A percentile compares a stretch with the other conserved stretches of the same genome.
phyloP scores from a whole-genome alignment of 176 grass and related monocot species.

The Oryza glaberrima region DNA sequence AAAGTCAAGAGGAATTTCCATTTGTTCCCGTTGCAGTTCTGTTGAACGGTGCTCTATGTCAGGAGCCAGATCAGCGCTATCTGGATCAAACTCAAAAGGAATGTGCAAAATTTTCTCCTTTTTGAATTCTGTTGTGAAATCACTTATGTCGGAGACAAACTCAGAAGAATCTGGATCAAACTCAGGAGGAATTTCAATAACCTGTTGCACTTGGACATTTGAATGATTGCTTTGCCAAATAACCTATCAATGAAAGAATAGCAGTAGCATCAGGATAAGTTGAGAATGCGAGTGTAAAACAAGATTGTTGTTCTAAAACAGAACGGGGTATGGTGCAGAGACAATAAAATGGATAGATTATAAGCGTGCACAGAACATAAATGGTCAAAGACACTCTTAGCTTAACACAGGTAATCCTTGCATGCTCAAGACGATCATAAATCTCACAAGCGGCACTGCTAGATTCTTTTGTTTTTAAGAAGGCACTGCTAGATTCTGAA shows the following conservation, averaged over 20 bases:
- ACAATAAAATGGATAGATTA: neutral
- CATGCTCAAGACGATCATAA: neutral
- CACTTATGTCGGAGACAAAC: conserved; percentile 60
- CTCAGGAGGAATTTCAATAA: conserved; percentile 58
- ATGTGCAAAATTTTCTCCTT: conserved; percentile 29
- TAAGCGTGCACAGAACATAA: neutral
- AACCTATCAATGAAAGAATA: conserved; percentile 35
- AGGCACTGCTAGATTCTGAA: neutral
- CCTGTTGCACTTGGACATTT: conserved; percentile 34
- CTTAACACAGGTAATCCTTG: neutral
- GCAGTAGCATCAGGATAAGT: neutral
- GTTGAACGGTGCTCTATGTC: conserved; percentile 35
- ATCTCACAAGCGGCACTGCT: conserved; percentile 5
- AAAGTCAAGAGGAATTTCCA: conserved; percentile 54
- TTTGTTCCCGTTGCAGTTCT: conserved; percentile 44
- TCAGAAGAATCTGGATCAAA: conserved; percentile 66
- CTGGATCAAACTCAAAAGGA: conserved; percentile 52
- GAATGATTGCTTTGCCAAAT: conserved; percentile 44
- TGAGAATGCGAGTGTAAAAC: conserved; percentile 21
- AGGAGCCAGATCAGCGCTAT: conserved; percentile 45
- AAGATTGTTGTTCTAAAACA: neutral
- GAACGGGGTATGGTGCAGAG: neutral
- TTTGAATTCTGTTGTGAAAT: conserved; percentile 50
- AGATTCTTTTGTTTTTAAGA: neutral
- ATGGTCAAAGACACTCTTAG: neutral